These are phyloP conservation scores for Parmales sp. DNA, from an alignment of 108 stramenopile genomes.

Conservation along the genomic window DNA sequence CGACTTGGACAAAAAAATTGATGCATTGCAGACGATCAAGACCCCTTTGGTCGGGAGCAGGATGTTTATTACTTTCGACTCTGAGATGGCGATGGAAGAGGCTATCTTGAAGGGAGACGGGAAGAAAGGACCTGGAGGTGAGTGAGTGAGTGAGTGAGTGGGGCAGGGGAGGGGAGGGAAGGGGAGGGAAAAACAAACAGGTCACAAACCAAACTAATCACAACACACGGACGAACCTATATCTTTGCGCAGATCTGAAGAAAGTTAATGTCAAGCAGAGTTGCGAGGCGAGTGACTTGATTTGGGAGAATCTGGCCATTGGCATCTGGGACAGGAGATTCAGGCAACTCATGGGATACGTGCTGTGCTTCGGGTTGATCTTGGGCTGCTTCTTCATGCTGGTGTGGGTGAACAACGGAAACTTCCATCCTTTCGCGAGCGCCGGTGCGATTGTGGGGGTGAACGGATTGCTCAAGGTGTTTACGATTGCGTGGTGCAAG, in stretches of 20 bases:
- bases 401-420: not conserved
- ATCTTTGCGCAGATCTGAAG: too few species aligned
- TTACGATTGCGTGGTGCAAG: not conserved
- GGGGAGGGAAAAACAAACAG: too few species aligned
- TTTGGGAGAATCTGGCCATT: not conserved
- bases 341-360: not conserved
- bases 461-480: conserved; percentile 7
- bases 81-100: not conserved
- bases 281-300: conserved; percentile 6
- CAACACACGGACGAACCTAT: too few species aligned
- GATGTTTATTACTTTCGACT: conserved; percentile 8
- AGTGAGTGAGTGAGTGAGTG: too few species aligned
- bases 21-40: not conserved
- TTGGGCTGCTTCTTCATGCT: not conserved
- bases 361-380: not conserved
- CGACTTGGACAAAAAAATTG: conserved; percentile 2
- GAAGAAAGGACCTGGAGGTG: not conserved
- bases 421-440: not conserved
- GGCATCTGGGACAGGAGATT: conserved; percentile 11
- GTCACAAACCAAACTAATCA: too few species aligned
- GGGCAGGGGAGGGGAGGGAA: too few species aligned
- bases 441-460: not conserved
- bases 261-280: conserved; percentile 5
- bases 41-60: conserved; percentile 1
- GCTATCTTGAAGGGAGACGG: not conserved